Evolutionary conservation across 495 filamentous ascomycete genomes (phyloP), one percentile per base, ranked within the genome.

Genomic region (Podospora tetraspora): DNA sequence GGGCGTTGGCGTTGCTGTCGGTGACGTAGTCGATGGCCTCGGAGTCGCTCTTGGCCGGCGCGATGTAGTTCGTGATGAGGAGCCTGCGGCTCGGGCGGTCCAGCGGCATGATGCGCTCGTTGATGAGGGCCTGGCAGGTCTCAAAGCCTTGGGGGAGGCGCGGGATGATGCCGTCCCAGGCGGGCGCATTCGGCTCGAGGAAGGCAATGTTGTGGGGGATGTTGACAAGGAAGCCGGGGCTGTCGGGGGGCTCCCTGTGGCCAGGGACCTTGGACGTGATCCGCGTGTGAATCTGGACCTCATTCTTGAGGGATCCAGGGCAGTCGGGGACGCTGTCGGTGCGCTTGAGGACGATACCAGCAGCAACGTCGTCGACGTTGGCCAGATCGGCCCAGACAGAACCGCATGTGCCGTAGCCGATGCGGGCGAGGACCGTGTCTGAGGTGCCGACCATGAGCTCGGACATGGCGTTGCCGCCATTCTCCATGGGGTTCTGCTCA

Each of bases 91-190:
- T 70, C 1, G 12, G 1, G 7, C 73, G 34, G 0, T 68, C 58
- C n/a, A 84, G 70, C 1, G 79, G 74, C 19, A 75, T 80, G 56
- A 84, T 85, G 22, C 81, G 74, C 23, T 84, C 73, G 4, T 71
- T 75, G 5, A 74, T 21, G 4, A 83, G 71, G 23, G 74, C 70
- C 24, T 81, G 79, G 78, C 80, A 84, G 30, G 75, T 71, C 5
- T 69, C 12, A 30, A 22, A 68, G 27, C 8, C 60, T 7, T 22
- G 22, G 24, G 71, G 66, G 0, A 73, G 63, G 9, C 58, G 69
- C 10, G 66, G 43, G 19, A 73, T 52, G 22, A 71, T 71, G 2
- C 32, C 29, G 24, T 3, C 23, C 69, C 69, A 71, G 12, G 16
- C 13, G 9, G 62, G 0, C 0, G 69, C 34, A 1, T 3, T 1